Conservation (phyloP, 257 asterid species). For the Linderniella brevidens region DNA sequence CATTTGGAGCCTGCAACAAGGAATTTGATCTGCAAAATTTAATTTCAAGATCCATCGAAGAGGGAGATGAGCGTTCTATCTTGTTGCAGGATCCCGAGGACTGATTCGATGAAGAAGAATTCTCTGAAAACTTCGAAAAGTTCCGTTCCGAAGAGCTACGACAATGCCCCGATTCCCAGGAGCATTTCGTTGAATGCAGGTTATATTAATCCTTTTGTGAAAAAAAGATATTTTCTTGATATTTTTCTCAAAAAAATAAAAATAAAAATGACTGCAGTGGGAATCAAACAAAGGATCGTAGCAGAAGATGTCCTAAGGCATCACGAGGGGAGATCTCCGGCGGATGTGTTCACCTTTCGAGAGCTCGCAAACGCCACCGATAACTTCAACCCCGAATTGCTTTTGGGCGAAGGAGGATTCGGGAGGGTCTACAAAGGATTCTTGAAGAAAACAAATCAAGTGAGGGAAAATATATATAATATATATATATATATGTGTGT, state of each 20-base stretch:
- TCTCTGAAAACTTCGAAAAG: constrained; percentile 43
- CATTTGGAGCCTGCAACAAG: constrained; percentile 3
- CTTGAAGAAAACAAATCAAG: constrained; percentile 58
- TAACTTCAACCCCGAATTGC: constrained; percentile 58
- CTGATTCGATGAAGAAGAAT: constrained; percentile 30
- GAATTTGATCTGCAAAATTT: too few species aligned
- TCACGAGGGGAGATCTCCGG: constrained; percentile 29
- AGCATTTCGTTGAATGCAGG: constrained; percentile 55
- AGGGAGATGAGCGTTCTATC: constrained; percentile 17
- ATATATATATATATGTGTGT: too few species aligned
- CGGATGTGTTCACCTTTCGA: constrained; percentile 65
- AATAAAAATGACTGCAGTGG: constrained; percentile 16
- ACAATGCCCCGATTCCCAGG: constrained; percentile 19
- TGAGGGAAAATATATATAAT: neutral
- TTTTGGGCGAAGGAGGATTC: constrained; percentile 79
- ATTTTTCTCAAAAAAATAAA: neutral
- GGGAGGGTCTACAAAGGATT: constrained; percentile 78
- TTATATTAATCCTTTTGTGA: too few species aligned
- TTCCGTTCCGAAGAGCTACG: constrained; percentile 24
- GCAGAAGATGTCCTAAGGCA: constrained; percentile 31
- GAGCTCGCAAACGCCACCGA: constrained; percentile 70
- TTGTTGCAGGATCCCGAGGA: constrained; percentile 28
- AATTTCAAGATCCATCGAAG: constrained; percentile 1
- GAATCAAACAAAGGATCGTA: constrained; percentile 29
- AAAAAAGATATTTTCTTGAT: too few species aligned